phyloP scores from a whole-genome alignment of 2,329 filamentous ascomycete species.

The Sclerotinia spermophila region DNA sequence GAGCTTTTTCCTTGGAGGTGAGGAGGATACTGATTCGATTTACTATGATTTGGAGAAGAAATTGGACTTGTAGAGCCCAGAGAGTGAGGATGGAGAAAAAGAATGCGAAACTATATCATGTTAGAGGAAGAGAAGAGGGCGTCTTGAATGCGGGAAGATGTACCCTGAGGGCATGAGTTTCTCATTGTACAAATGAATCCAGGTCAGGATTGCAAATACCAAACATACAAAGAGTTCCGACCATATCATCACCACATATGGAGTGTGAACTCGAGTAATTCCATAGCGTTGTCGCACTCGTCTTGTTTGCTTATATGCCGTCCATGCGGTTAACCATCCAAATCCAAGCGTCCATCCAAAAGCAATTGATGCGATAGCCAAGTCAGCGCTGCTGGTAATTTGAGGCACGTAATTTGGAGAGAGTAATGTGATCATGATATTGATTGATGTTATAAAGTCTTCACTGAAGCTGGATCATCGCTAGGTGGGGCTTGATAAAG shows the following conservation, averaged over 20 bases:
- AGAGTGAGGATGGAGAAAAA: conserved; percentile 23
- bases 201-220: conserved; percentile 38
- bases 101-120: neutral
- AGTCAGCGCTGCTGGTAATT: conserved; percentile 29
- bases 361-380: conserved; percentile 39
- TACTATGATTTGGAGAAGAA: conserved; percentile 53
- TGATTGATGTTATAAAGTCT: neutral
- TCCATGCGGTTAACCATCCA: conserved; percentile 38
- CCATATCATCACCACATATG: conserved; percentile 38
- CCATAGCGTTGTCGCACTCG: conserved; percentile 36
- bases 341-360: conserved; percentile 42
- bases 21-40: conserved; percentile 51
- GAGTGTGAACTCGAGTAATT: conserved; percentile 33
- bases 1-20: conserved; percentile 40
- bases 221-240: conserved; percentile 43
- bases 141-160: no score
- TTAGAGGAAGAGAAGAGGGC: neutral
- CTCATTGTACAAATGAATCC: conserved; percentile 9
- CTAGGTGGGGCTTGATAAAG: neutral
- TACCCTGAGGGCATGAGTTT: neutral
- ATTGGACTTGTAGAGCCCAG: conserved; percentile 41
- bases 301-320: conserved; percentile 39
- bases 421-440: neutral
- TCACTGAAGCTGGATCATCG: neutral
- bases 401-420: conserved; percentile 18